Percentiles rank a stretch among this genome's conserved stretches.
These are phyloP conservation scores for Juncus inflexus DNA, from an alignment of 176 grass and related monocot species.

Conservation along the genomic window DNA sequence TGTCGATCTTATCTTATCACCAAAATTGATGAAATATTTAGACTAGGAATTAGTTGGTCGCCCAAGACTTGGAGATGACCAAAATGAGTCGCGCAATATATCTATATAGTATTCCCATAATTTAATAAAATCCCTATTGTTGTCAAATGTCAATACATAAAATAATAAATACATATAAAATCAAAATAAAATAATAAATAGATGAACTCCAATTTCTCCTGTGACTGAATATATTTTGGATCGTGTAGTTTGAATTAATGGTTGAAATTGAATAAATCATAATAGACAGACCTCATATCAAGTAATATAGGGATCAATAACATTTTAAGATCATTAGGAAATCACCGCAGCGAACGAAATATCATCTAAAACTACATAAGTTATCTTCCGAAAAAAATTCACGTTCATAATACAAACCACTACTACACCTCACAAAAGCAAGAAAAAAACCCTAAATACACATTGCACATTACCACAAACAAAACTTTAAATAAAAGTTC, in stretches of 20 bases:
- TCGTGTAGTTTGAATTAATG: not conserved
- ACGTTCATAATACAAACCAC: no score
- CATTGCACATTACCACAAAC: not conserved
- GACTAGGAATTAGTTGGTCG: no score
- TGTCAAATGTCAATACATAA: not conserved
- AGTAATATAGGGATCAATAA: not conserved
- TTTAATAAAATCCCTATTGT: no score
- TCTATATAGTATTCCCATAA: no score
- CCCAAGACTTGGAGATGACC: no score
- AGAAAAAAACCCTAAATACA: conserved; percentile 9
- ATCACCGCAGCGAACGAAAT: no score
- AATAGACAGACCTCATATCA: conserved; percentile 5
- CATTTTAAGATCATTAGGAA: no score
- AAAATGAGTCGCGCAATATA: no score
- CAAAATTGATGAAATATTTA: no score
- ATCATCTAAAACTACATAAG: no score
- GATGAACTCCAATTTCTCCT: not conserved
- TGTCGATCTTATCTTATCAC: no score
- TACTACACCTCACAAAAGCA: conserved; percentile 5
- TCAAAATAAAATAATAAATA: not conserved
- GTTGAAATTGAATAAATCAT: not conserved
- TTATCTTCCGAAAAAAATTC: no score
- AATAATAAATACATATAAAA: not conserved
- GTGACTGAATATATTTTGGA: not conserved
- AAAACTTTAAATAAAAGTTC: conserved; percentile 16